Percentiles rank a stretch among this genome's conserved stretches.
phyloP scores from a whole-genome alignment of 208 protist genomes.

The Wallacemonas sp. region DNA sequence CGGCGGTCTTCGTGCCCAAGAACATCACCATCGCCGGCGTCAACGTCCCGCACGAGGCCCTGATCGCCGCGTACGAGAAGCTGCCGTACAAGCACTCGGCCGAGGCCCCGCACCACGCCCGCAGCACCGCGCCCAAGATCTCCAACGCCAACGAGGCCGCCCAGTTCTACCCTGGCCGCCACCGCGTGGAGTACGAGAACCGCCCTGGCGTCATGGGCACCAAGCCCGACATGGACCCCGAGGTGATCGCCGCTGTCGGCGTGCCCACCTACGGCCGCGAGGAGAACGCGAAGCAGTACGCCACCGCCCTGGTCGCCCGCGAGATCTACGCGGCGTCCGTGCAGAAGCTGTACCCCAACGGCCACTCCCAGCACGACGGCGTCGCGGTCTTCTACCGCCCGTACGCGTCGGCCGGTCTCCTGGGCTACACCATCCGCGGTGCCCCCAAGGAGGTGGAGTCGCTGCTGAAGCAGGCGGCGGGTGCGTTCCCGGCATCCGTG shows the following conservation, averaged over 20 bases:
- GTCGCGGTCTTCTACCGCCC: slow-evolving; percentile 78
- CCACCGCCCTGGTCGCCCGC: slow-evolving; percentile 60
- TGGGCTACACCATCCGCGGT: slow-evolving; percentile 75
- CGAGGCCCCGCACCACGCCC: slow-evolving; percentile 68
- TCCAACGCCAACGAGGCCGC: slow-evolving; percentile 58
- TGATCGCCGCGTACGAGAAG: slow-evolving; percentile 76
- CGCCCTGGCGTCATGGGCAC: slow-evolving; percentile 77
- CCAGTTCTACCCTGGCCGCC: slow-evolving; percentile 75
- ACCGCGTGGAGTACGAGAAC: slow-evolving; percentile 62
- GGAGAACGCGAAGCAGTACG: slow-evolving; percentile 52
- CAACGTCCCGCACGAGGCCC: slow-evolving; percentile 79
- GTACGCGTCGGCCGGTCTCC: slow-evolving; percentile 71
- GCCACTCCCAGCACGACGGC: slow-evolving; percentile 37
- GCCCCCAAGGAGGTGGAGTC: slow-evolving; percentile 39
- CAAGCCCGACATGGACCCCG: slow-evolving; percentile 79
- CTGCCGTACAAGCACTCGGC: slow-evolving; percentile 77
- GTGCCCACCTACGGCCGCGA: slow-evolving; percentile 57
- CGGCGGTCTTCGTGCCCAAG: slow-evolving; percentile 57
- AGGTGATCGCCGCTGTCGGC: slow-evolving; percentile 78
- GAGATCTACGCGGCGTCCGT: slow-evolving; percentile 65
- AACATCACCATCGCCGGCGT: slow-evolving; percentile 77
- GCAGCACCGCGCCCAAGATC: slow-evolving; percentile 28
- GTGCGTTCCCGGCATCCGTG: slow-evolving; percentile 41
- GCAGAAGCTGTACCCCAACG: slow-evolving; percentile 23
- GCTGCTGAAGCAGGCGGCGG: slow-evolving; percentile 36